Evolutionary conservation across 345 rosid genomes (phyloP).

Genomic region (Corchorus capsularis): DNA sequence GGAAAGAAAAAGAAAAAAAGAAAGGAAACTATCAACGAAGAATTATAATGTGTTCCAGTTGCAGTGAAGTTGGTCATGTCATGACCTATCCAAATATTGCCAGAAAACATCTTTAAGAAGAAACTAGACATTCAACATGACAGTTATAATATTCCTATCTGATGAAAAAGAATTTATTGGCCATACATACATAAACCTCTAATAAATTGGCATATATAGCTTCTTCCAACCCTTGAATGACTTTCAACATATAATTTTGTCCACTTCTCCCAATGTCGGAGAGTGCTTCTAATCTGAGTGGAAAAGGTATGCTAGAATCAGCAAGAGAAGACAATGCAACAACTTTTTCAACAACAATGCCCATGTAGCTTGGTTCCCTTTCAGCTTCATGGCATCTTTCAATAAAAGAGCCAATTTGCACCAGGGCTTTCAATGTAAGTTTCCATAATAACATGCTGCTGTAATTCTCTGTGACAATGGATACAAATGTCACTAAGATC

Average conservation of each 20-base stretch:
- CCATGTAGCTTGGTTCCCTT: slow-evolving; percentile 56
- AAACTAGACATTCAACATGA: slow-evolving; percentile 10
- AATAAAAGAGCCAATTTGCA: slow-evolving; percentile 67
- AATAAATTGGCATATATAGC: slow-evolving; percentile 54
- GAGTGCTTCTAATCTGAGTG: slow-evolving; percentile 61
- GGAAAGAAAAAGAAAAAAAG: too few relatives aligned
- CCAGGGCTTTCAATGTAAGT: slow-evolving; percentile 68
- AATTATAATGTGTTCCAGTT: background rate
- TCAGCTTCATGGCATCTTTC: slow-evolving; percentile 51
- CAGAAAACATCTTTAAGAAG: background rate
- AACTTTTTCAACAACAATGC: slow-evolving; percentile 59
- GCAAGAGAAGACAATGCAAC: slow-evolving; percentile 46
- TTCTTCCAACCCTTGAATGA: slow-evolving; percentile 62
- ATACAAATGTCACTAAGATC: slow-evolving; percentile 56
- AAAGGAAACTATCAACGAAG: background rate
- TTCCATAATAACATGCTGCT: slow-evolving; percentile 55
- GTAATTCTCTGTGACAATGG: slow-evolving; percentile 51
- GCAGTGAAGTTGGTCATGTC: background rate
- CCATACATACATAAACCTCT: slow-evolving; percentile 64
- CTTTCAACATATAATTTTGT: slow-evolving; percentile 54
- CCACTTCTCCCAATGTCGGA: slow-evolving; percentile 64
- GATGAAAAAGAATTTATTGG: slow-evolving; percentile 13
- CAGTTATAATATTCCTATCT: slow-evolving; percentile 1
- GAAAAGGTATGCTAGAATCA: slow-evolving; percentile 51
- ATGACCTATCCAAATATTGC: slow-evolving; percentile 8